Base-by-base conservation (phyloP, 768 basidiomycete genomes). In the Macrocybe gigantea region DNA sequence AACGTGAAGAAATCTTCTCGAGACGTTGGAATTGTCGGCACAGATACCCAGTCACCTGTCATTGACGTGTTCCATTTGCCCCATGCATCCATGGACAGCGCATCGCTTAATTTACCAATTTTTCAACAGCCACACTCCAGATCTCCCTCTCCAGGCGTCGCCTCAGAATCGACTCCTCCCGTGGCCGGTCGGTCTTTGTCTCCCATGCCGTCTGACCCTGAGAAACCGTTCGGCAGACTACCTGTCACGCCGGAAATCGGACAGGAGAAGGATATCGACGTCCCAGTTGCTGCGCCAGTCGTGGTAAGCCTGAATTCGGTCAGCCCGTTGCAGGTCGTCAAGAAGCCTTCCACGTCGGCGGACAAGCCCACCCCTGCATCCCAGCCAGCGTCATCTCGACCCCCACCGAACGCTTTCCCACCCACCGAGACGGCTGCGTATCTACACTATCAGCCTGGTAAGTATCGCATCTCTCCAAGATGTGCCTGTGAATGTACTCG, bases 241-340 rank as follows among this genome's bases (percentile, higher is more conserved):
- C 44, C 38, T 13, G 62, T 72, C 33, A 86, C 84, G 15, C 83
- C 83, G 15, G 73, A 68, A 53, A 82, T 84, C 53, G 83, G 84
- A 39, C 71, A 83, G 53, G 65, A 66, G 48, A 85, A 84, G 57
- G 73, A 79, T 50, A 74, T 85, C 49, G 68, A 68, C 52, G 65
- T 72, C 35, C 80, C 78, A 33, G 82, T 86, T 37, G 81, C 82
- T 42, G 75, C 77, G 33, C 83, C 85, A 36, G 73, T 84, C 10
- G 68, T 85, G 32, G 67, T 82, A 52, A 75, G 66, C 48, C 60
- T 83, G 45, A 66, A 64, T 7, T 57, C 56, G n/a, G 56, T 54
- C 36, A 41, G 49, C 14, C 40, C 49, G 7, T 48, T 57, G 33
- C 52, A 46, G 38, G 40, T 49, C 34, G 53, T 48, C 12, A 41